Conservation (phyloP, 2,329 filamentous ascomycete genomes). For the Ascochyta lentis region DNA sequence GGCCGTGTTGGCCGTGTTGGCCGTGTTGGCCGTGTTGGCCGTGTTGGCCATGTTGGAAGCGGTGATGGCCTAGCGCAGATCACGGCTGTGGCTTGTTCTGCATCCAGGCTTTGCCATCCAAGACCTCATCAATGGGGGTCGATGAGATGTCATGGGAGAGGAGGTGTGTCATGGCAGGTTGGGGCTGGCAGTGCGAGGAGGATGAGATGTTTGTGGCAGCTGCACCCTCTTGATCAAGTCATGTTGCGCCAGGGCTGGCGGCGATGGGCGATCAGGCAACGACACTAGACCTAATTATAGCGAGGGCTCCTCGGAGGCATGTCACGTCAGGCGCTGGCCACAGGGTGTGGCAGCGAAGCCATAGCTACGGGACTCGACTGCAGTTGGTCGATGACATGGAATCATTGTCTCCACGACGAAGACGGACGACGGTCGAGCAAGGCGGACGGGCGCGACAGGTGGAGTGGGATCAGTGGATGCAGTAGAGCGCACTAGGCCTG, state of each 20-base stretch:
- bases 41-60: not conserved
- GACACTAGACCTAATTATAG: conserved; percentile 5
- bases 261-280: conserved; percentile 5
- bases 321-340: too few species aligned
- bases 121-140: not conserved
- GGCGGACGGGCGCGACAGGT: too few species aligned
- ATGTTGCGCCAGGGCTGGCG: conserved; percentile 2
- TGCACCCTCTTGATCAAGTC: conserved; percentile 12
- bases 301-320: not conserved
- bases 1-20: not conserved
- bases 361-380: too few species aligned
- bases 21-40: not conserved
- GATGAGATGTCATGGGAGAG: not conserved
- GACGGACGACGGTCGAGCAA: too few species aligned
- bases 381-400: too few species aligned
- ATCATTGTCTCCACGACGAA: too few species aligned
- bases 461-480: not conserved
- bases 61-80: not conserved
- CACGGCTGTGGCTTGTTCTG: not conserved
- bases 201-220: conserved; percentile 6
- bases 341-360: too few species aligned
- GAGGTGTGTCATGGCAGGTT: conserved; percentile 2
- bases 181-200: conserved; percentile 1
- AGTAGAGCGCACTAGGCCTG: not conserved
- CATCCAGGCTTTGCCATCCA: not conserved